Evolutionary conservation across 2,329 filamentous ascomycete genomes (phyloP).

Genomic region (Ceratocystis ficicola): DNA sequence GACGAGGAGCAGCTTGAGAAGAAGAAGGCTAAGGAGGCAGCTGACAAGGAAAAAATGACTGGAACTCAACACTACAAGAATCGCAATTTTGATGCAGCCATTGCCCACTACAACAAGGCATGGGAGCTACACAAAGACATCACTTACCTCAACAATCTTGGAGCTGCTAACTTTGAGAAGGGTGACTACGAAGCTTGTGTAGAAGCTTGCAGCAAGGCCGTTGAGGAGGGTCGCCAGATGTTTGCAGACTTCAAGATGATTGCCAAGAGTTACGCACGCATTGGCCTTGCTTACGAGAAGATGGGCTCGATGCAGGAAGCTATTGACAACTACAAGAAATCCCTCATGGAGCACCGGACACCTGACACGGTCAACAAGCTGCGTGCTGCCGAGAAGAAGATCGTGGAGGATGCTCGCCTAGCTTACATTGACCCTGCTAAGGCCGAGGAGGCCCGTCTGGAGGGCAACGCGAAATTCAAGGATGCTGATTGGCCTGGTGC

Average conservation of each 20-base stretch:
- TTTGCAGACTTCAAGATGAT: slow-evolving; percentile 97
- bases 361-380: slow-evolving; percentile 90
- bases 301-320: slow-evolving; percentile 66
- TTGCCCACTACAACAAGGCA: slow-evolving; percentile 85
- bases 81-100: slow-evolving; percentile 87
- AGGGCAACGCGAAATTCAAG: slow-evolving; percentile 96
- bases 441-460: slow-evolving; percentile 87
- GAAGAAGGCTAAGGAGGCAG: slow-evolving; percentile 82
- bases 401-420: slow-evolving; percentile 60
- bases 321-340: slow-evolving; percentile 82
- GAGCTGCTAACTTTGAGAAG: slow-evolving; percentile 91
- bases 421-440: slow-evolving; percentile 83
- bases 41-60: slow-evolving; percentile 86
- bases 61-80: slow-evolving; percentile 98
- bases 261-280: slow-evolving; percentile 93
- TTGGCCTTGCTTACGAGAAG: slow-evolving; percentile 90
- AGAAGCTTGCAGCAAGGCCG: slow-evolving; percentile 73
- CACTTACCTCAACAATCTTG: slow-evolving; percentile 92
- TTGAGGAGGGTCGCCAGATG: slow-evolving; percentile 78
- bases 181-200: slow-evolving; percentile 83
- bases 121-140: slow-evolving; percentile 96
- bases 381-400: slow-evolving; percentile 75
- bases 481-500: slow-evolving; percentile 89
- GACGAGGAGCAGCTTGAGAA: slow-evolving; percentile 76
- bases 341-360: slow-evolving; percentile 90